phyloP scores from a whole-genome alignment of 2,329 filamentous ascomycete genomes.

The Orbilia javanica region DNA sequence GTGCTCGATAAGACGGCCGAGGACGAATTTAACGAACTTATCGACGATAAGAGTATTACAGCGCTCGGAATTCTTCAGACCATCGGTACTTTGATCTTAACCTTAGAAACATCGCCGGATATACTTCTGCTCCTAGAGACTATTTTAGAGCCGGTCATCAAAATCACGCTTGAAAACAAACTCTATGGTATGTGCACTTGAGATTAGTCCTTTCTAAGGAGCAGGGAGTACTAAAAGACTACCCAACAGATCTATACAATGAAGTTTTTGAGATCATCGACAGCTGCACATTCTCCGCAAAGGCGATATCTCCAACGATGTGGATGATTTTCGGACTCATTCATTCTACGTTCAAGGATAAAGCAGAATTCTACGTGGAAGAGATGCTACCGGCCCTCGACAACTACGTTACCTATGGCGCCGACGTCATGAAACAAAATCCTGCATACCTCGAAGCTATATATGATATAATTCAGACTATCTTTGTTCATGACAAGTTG shows the following conservation, averaged over 20 bases:
- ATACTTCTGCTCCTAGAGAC: slow-evolving; percentile 94
- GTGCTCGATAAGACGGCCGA: slow-evolving; percentile 86
- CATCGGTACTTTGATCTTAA: slow-evolving; percentile 96
- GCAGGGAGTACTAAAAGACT: slow-evolving; percentile 58
- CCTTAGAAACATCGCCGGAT: slow-evolving; percentile 95
- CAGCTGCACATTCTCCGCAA: slow-evolving; percentile 97
- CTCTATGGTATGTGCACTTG: slow-evolving; percentile 80
- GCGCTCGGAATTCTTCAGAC: slow-evolving; percentile 96
- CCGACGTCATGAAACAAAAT: slow-evolving; percentile 82
- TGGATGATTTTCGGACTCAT: slow-evolving; percentile 98
- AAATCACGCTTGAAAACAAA: slow-evolving; percentile 96
- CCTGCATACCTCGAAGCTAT: slow-evolving; percentile 88
- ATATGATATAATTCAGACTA: slow-evolving; percentile 87
- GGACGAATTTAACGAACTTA: slow-evolving; percentile 85
- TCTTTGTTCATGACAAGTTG: slow-evolving; percentile 92
- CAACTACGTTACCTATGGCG: slow-evolving; percentile 96
- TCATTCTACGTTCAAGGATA: slow-evolving; percentile 95
- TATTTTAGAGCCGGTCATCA: slow-evolving; percentile 96
- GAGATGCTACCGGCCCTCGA: slow-evolving; percentile 98
- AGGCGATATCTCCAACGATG: slow-evolving; percentile 95
- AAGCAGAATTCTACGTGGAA: slow-evolving; percentile 95
- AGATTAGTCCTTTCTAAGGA: not conserved
- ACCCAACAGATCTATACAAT: slow-evolving; percentile 83
- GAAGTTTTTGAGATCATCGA: slow-evolving; percentile 99
- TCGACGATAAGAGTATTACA: slow-evolving; percentile 97